Evolutionary conservation across 495 filamentous ascomycete genomes (phyloP).

Genomic region (Lasiosphaeria ovina): DNA sequence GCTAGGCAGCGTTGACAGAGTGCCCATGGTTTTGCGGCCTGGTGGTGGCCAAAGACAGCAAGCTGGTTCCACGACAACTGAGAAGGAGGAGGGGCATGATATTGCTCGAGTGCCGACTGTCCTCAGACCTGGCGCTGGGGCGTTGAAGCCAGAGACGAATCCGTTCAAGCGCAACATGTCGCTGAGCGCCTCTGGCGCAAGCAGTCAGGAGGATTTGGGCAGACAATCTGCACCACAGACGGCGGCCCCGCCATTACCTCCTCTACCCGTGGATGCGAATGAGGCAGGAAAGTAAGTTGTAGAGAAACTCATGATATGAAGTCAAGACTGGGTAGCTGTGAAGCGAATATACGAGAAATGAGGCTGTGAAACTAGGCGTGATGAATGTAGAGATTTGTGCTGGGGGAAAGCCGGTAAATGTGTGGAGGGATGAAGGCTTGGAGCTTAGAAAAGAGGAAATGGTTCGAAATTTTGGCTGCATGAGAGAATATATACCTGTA

Average conservation of each 20-base stretch:
- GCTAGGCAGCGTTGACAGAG: slow-evolving; percentile 16
- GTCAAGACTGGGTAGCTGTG: too few species aligned
- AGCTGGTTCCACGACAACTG: slow-evolving; percentile 12
- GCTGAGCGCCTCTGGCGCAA: slow-evolving; percentile 11
- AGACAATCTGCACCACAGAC: neutral
- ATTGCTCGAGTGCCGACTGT: slow-evolving; percentile 29
- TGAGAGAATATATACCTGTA: too few species aligned
- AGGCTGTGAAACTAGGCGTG: too few species aligned
- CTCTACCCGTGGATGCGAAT: slow-evolving; percentile 23
- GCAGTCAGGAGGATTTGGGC: slow-evolving; percentile 2
- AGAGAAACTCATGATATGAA: too few species aligned
- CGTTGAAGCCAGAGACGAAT: slow-evolving; percentile 45
- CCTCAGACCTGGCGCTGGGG: slow-evolving; percentile 35
- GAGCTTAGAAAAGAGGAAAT: too few species aligned
- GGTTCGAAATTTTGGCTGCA: too few species aligned
- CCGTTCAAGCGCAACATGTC: slow-evolving; percentile 50
- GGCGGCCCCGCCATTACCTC: slow-evolving; percentile 23
- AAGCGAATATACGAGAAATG: too few species aligned
- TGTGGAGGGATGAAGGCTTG: too few species aligned
- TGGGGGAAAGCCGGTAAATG: too few species aligned
- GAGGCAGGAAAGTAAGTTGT: too few species aligned
- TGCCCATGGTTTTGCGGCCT: slow-evolving; percentile 23
- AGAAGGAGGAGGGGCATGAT: slow-evolving; percentile 15
- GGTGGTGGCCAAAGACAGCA: slow-evolving; percentile 15
- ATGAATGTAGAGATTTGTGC: too few species aligned